These are phyloP conservation scores for Dalbergia cochinchinensis DNA, from an alignment of 306 rosid species.

Conservation along the genomic window DNA sequence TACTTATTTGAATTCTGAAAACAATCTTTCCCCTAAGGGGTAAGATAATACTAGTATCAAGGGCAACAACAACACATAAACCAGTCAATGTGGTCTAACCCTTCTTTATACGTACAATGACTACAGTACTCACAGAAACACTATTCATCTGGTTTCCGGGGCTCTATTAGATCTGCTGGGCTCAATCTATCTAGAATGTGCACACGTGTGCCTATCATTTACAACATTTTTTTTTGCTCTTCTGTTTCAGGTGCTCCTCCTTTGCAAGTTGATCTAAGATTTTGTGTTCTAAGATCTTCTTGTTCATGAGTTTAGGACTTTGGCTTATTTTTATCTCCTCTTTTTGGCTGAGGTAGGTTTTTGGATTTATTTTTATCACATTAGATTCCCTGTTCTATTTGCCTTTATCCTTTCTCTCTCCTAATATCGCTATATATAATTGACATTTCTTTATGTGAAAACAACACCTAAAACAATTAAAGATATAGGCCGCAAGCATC, in stretches of 20 bases:
- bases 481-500: constrained; percentile 42
- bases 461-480: constrained; percentile 36
- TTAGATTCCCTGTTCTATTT: neutral
- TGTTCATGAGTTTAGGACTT: constrained; percentile 8
- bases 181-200: constrained; percentile 36
- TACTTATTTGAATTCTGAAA: too few relatives aligned
- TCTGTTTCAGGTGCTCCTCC: constrained; percentile 57
- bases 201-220: constrained; percentile 69
- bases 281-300: constrained; percentile 38
- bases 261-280: constrained; percentile 39
- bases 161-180: constrained; percentile 41
- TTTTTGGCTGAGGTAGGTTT: constrained; percentile 32
- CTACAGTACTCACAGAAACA: constrained; percentile 28
- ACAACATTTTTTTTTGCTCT: constrained; percentile 27
- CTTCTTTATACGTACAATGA: constrained; percentile 25
- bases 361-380: constrained; percentile 35
- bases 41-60: too few relatives aligned
- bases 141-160: constrained; percentile 60
- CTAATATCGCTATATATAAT: constrained; percentile 42
- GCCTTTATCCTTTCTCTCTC: constrained; percentile 24
- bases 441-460: constrained; percentile 49
- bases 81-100: too few relatives aligned
- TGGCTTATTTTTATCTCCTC: constrained; percentile 4
- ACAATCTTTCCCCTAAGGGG: too few relatives aligned
- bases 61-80: too few relatives aligned